These are phyloP conservation scores for Elongisporangium undulatum DNA, from an alignment of 352 stramenopile genomes.

Conservation along the genomic window DNA sequence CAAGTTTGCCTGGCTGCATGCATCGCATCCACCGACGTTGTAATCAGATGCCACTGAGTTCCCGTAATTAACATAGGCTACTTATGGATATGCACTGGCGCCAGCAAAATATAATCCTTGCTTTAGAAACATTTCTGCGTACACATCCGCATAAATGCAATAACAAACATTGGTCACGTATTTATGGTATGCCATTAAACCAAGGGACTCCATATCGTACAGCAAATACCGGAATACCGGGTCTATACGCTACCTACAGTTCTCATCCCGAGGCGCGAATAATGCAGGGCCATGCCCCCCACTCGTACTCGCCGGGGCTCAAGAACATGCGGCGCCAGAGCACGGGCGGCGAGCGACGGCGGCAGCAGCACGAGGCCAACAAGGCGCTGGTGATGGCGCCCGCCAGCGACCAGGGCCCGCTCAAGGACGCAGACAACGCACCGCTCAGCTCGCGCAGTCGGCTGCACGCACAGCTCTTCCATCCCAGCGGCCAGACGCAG, in stretches of 20 bases:
- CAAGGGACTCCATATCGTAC: not conserved
- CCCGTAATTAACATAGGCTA: not conserved
- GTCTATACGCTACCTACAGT: not conserved
- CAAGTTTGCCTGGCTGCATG: conserved; percentile 22
- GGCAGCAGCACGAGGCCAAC: not conserved
- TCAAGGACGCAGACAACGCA: not conserved
- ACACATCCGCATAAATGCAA: not conserved
- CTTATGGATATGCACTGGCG: too few species aligned
- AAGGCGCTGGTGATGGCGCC: not conserved
- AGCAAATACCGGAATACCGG: too few species aligned
- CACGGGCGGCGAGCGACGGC: not conserved
- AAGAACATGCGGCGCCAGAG: not conserved
- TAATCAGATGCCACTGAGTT: not conserved
- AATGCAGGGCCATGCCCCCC: not conserved
- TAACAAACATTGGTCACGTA: too few species aligned
- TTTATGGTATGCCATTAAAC: not conserved
- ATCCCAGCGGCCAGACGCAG: conserved; percentile 33
- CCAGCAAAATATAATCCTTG: not conserved
- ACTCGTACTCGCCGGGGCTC: not conserved
- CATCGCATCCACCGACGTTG: not conserved
- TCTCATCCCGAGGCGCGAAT: not conserved
- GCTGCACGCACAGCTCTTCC: conserved; percentile 6
- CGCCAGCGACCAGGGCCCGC: not conserved
- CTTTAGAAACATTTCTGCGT: not conserved
- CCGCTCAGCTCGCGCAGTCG: too few species aligned